Base-by-base conservation (phyloP, 192 early-diverging fungal species). In the Backusella sp. region DNA sequence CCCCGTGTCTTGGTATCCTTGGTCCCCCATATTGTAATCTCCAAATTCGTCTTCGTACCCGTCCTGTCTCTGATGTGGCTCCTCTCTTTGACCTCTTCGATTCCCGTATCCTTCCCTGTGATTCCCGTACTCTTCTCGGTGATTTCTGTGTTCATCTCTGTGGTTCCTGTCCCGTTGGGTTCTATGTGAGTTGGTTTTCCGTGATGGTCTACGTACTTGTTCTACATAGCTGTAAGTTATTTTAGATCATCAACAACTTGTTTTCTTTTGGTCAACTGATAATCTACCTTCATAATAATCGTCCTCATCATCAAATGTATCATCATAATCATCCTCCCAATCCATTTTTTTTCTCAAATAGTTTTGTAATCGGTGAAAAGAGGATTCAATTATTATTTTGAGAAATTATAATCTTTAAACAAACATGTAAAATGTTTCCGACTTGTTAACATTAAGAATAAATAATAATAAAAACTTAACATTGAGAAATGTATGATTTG, bases 191-290 rank as follows among this genome's bases (percentile, higher is more conserved):
- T 62, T 62, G 56, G 8, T 23, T 28, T 28, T 26, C 23, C 26
- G 23, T 62, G 23, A 28, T 12, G 56, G 11, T 26, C 56, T 14
- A 62, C 9, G 56, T 62, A 0, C 56, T 62, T 62, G 2, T 23
- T 62, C 56, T 62, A 62, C 23, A 62, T 23, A 12, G 14, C 56
- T 62, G 56, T 62, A 62, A 62, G 56, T 62, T 62, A 62, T 62
- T 62, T 62, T 62, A 62, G 56, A 62, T 28, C 26, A 11, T 28
- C 2, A 32, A 62, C 11, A 62, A 11, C 23, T 28, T 1, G 19
- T 56, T 23, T 62, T 62, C 12, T 4, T 62, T 14, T 62, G 32
- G 32, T 3, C 32, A 32, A 28, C 2, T 1, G 23, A 21, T 12
- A 28, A 0, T 11, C 26, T 62, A 49, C 46, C 46, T 49, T 49